Percentiles rank a stretch among this genome's conserved stretches.
Conservation (phyloP, 2,329 filamentous ascomycete genomes). For the Cercospora zeae-maydis region DNA sequence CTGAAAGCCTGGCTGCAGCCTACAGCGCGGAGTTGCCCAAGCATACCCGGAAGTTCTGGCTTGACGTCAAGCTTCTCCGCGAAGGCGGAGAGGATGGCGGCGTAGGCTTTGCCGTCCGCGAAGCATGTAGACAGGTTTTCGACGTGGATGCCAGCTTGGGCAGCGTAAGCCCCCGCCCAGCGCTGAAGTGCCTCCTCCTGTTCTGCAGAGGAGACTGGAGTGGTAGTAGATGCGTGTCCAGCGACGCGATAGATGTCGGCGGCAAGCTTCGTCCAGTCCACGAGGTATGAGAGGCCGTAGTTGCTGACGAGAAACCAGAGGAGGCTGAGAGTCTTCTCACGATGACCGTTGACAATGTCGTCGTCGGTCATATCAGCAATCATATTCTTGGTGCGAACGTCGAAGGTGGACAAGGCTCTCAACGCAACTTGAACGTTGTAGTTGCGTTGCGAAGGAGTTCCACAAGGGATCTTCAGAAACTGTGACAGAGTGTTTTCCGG, state of each 20-base stretch:
- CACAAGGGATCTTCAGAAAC: slow-evolving; percentile 57
- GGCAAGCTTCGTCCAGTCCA: slow-evolving; percentile 54
- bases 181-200: slow-evolving; percentile 45
- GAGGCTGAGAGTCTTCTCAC: slow-evolving; percentile 60
- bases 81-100: slow-evolving; percentile 54
- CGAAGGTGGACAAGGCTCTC: slow-evolving; percentile 47
- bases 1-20: slow-evolving; percentile 47
- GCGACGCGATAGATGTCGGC: slow-evolving; percentile 40
- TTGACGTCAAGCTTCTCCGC: slow-evolving; percentile 25
- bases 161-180: slow-evolving; percentile 52
- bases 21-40: slow-evolving; percentile 39
- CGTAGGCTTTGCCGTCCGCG: slow-evolving; percentile 52
- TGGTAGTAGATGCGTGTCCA: background rate
- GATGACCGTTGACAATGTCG: slow-evolving; percentile 61
- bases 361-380: slow-evolving; percentile 49
- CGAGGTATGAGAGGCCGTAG: slow-evolving; percentile 52
- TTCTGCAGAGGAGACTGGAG: background rate
- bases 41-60: slow-evolving; percentile 25
- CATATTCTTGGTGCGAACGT: slow-evolving; percentile 41
- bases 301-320: slow-evolving; percentile 59
- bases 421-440: slow-evolving; percentile 60
- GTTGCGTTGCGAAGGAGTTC: slow-evolving; percentile 54
- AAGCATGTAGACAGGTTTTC: slow-evolving; percentile 58
- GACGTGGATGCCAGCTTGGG: slow-evolving; percentile 36
- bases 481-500: slow-evolving; percentile 49